phyloP scores from a whole-genome alignment of 1,284 basidiomycete genomes.

The Leccinum proliferum region DNA sequence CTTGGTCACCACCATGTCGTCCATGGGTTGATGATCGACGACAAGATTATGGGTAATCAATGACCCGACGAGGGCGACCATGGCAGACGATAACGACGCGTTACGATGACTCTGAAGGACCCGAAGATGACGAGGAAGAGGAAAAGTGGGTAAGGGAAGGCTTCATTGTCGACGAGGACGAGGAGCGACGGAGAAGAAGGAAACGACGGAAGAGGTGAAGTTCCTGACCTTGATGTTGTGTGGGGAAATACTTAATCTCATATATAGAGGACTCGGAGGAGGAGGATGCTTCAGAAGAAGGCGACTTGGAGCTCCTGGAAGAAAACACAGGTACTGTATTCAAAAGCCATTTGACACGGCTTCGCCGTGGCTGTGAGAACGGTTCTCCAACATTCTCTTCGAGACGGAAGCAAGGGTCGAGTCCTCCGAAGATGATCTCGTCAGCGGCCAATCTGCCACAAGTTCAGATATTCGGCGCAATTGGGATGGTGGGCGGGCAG shows the following conservation, averaged over 20 bases:
- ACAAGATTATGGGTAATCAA: conserved; percentile 53
- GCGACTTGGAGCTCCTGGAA: conserved; percentile 90
- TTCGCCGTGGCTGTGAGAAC: conserved; percentile 67
- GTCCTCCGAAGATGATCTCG: conserved; percentile 69
- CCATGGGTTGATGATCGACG: conserved; percentile 36
- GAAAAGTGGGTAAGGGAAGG: conserved; percentile 68
- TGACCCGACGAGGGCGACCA: conserved; percentile 46
- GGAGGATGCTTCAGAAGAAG: conserved; percentile 85
- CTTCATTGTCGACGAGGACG: conserved; percentile 84
- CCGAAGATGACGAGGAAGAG: conserved; percentile 77
- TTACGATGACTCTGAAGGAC: conserved; percentile 84
- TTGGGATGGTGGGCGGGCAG: conserved; percentile 75
- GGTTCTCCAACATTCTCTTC: conserved; percentile 64
- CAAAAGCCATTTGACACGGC: conserved; percentile 62
- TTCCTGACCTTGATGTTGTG: neutral
- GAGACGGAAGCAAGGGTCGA: conserved; percentile 50
- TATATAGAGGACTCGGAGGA: conserved; percentile 33
- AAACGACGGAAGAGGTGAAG: conserved; percentile 65
- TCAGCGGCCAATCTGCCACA: conserved; percentile 49
- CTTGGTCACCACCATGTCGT: conserved; percentile 46
- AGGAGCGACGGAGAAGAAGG: conserved; percentile 48
- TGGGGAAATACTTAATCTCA: conserved; percentile 12
- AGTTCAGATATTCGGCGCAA: conserved; percentile 70
- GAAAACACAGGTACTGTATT: conserved; percentile 88
- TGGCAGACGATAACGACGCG: conserved; percentile 36